These are phyloP conservation scores for Pyrenopolyporus hunteri DNA, from an alignment of 495 filamentous ascomycete species.

Conservation along the genomic window DNA sequence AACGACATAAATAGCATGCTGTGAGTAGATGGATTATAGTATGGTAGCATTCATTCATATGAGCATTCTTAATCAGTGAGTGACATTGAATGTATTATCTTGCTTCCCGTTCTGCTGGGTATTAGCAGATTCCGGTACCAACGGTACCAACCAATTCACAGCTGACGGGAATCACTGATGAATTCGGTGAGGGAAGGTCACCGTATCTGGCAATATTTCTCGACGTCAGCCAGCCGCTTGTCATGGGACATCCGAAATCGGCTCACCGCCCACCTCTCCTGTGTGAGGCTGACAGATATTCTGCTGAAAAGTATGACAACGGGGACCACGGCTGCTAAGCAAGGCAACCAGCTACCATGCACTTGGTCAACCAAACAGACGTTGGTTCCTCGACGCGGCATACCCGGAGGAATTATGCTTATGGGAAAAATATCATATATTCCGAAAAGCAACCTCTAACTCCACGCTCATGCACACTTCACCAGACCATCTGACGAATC, in stretches of 20 bases:
- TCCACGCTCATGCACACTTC: slow-evolving; percentile 41
- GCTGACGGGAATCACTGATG: slow-evolving; percentile 8
- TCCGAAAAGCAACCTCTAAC: slow-evolving; percentile 41
- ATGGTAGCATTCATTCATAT: no score
- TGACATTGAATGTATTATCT: background rate
- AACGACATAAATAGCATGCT: no score
- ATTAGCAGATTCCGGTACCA: background rate
- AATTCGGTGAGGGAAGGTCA: slow-evolving; percentile 6
- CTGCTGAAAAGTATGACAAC: slow-evolving; percentile 2
- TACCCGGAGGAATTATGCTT: slow-evolving; percentile 2
- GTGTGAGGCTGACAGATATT: slow-evolving; percentile 2
- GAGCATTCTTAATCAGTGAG: background rate
- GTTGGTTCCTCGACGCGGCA: background rate
- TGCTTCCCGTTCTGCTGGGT: background rate
- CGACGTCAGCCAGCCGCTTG: slow-evolving; percentile 1
- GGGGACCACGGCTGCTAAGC: background rate
- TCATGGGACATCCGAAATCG: background rate
- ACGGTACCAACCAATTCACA: background rate
- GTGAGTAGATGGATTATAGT: no score
- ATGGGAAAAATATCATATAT: slow-evolving; percentile 22
- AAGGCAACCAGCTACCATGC: slow-evolving; percentile 6
- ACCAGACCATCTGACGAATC: slow-evolving; percentile 7
- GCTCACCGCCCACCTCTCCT: background rate
- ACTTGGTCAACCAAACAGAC: background rate
- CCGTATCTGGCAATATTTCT: slow-evolving; percentile 11